A percentile compares a stretch with the other conserved stretches of the same genome.
phyloP scores from a whole-genome alignment of 257 asterid species.

The Plectranthus barbatus region DNA sequence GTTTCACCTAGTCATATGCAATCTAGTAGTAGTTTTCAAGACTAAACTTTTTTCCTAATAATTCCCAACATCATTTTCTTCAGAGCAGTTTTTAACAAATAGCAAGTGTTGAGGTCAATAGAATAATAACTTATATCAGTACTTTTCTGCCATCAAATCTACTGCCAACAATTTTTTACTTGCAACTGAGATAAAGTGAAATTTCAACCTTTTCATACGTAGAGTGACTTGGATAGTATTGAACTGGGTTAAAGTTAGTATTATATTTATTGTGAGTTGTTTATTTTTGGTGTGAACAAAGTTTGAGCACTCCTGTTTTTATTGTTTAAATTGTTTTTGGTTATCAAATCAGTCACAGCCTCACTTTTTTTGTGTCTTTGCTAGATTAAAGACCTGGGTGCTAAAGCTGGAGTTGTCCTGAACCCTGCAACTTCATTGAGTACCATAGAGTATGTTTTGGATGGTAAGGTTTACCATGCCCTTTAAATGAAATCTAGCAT shows the following conservation, averaged over 20 bases:
- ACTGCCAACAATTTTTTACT: neutral
- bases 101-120: neutral
- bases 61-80: neutral
- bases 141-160: neutral
- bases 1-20: neutral
- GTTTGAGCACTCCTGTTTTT: neutral
- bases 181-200: neutral
- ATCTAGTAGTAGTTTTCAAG: neutral
- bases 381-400: conserved; percentile 85
- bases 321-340: neutral
- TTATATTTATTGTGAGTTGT: neutral
- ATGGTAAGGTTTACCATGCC: conserved; percentile 48
- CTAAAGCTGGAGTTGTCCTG: conserved; percentile 99
- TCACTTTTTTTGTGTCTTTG: conserved; percentile 11
- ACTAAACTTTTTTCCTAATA: neutral
- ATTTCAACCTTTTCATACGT: no score
- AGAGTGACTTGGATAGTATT: neutral
- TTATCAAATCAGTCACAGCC: neutral
- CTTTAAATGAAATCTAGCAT: neutral
- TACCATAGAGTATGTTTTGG: conserved; percentile 86
- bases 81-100: neutral
- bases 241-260: neutral
- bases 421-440: conserved; percentile 89
- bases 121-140: neutral
- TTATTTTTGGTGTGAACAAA: neutral